Percentiles rank a stretch among this genome's conserved stretches.
Conservation (phyloP, 176 grass and related monocot species). For the Oryza australiensis region DNA sequence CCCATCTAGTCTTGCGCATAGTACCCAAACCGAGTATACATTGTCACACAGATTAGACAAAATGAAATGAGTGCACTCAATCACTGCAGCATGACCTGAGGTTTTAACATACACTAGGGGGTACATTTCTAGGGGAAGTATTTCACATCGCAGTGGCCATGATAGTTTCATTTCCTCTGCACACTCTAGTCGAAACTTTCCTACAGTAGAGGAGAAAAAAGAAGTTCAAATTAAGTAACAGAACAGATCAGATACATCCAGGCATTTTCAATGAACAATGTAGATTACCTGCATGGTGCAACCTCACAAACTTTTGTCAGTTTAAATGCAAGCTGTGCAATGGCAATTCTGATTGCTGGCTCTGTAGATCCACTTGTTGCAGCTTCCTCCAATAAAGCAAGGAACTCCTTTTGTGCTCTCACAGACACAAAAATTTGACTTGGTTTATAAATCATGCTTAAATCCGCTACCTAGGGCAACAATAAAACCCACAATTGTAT, state of each 20-base stretch:
- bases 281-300: slow-evolving; percentile 67
- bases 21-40: slow-evolving; percentile 11
- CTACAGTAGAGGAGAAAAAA: slow-evolving; percentile 39
- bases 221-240: neutral
- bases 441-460: slow-evolving; percentile 69
- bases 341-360: slow-evolving; percentile 53
- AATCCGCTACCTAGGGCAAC: slow-evolving; percentile 61
- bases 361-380: slow-evolving; percentile 47
- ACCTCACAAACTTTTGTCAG: slow-evolving; percentile 64
- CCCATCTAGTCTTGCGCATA: slow-evolving; percentile 19
- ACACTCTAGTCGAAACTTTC: slow-evolving; percentile 55
- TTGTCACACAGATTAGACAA: neutral
- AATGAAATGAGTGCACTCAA: slow-evolving; percentile 23
- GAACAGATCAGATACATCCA: neutral
- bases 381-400: slow-evolving; percentile 66
- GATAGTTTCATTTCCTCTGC: slow-evolving; percentile 51
- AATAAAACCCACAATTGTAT: slow-evolving; percentile 37
- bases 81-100: neutral
- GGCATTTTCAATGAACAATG: neutral
- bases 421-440: slow-evolving; percentile 70
- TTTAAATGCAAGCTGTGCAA: slow-evolving; percentile 63
- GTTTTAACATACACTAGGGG: slow-evolving; percentile 1
- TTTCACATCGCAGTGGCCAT: slow-evolving; percentile 45
- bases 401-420: slow-evolving; percentile 75
- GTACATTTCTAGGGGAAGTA: neutral